Percentiles rank a stretch among this genome's conserved stretches.
Conservation (phyloP, 2,329 filamentous ascomycete species). For the Diaporthe australafricana region DNA sequence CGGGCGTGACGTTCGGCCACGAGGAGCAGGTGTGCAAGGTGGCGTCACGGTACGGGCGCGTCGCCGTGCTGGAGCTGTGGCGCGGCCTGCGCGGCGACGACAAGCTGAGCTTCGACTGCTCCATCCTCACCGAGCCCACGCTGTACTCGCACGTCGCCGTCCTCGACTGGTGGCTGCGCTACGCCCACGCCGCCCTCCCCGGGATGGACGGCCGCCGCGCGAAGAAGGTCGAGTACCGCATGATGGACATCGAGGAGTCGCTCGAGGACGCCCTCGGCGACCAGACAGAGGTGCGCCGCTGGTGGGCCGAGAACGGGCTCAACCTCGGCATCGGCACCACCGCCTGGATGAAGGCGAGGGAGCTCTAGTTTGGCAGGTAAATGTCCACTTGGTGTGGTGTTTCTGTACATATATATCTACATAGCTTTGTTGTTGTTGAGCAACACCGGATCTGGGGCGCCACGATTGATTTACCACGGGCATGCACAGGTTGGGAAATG, state of each 20-base stretch:
- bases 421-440: background rate
- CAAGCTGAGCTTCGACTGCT: constrained; percentile 51
- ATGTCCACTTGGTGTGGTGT: background rate
- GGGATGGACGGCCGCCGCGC: constrained; percentile 67
- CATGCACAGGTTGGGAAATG: background rate
- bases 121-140: constrained; percentile 80
- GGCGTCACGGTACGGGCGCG: constrained; percentile 86
- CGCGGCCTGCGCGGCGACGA: constrained; percentile 75
- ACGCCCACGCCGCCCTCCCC: constrained; percentile 66
- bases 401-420: background rate
- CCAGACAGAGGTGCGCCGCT: constrained; percentile 77
- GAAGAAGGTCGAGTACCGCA: constrained; percentile 89
- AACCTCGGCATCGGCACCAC: constrained; percentile 85
- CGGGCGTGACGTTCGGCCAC: constrained; percentile 82
- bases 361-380: constrained; percentile 58
- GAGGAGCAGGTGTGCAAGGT: constrained; percentile 86
- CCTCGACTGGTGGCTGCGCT: constrained; percentile 91
- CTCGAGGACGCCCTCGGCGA: constrained; percentile 86
- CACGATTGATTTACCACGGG: background rate
- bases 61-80: constrained; percentile 87
- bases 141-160: constrained; percentile 87
- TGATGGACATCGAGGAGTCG: constrained; percentile 94
- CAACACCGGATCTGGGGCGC: background rate
- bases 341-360: constrained; percentile 89
- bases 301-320: constrained; percentile 89